Percentiles rank a stretch among this genome's conserved stretches.
Evolutionary conservation across 2,329 filamentous ascomycete species (phyloP).

Genomic region (Helicocarpus griseus): DNA sequence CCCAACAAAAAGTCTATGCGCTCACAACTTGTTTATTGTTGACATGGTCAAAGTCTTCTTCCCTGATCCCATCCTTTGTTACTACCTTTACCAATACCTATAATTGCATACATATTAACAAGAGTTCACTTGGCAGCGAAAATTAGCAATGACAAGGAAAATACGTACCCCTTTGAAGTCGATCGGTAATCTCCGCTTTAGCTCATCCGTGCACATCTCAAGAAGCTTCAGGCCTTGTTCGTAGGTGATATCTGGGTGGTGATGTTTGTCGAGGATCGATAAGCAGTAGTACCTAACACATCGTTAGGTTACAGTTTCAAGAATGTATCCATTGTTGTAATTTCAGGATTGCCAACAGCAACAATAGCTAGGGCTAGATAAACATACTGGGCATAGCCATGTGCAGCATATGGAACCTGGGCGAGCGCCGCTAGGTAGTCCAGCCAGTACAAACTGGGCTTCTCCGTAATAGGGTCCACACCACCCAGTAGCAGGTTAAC

Average conservation of each 20-base stretch:
- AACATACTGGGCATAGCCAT: conserved; percentile 90
- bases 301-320: not conserved
- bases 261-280: conserved; percentile 95
- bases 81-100: conserved; percentile 68
- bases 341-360: not conserved
- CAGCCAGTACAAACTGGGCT: conserved; percentile 91
- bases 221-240: conserved; percentile 87
- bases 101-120: conserved; percentile 19
- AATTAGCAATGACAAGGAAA: not conserved
- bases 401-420: conserved; percentile 85
- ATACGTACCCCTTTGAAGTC: conserved; percentile 88
- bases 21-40: conserved; percentile 55
- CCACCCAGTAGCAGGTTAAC: conserved; percentile 95
- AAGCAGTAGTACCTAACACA: conserved; percentile 80
- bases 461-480: conserved; percentile 80
- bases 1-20: conserved; percentile 29
- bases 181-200: conserved; percentile 92
- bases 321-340: not conserved
- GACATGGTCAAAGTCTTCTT: conserved; percentile 76
- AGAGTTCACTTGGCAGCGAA: not conserved
- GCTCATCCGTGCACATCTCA: conserved; percentile 89
- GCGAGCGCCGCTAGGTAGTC: conserved; percentile 90
- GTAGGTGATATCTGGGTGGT: conserved; percentile 85
- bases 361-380: not conserved
- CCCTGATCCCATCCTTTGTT: conserved; percentile 83